Base-by-base conservation (phyloP, 768 basidiomycete genomes). In the Suillus decipiens region DNA sequence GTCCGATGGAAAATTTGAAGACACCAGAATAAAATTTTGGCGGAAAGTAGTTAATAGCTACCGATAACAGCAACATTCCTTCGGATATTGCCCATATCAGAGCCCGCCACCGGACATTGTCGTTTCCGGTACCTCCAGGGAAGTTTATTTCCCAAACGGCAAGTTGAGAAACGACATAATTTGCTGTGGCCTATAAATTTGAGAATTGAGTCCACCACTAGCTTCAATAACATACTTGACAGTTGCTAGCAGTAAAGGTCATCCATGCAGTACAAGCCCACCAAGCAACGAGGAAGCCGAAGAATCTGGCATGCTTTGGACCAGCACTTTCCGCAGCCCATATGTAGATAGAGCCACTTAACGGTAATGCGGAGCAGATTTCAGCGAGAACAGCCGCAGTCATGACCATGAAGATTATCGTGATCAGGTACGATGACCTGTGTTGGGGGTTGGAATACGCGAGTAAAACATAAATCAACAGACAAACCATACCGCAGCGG, bases 181-280 rank as follows among this genome's bases (percentile, higher is more conserved):
- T 95, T 51, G 94, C 92, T 1, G 93, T 89, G 2, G 90, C 89
- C 90, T 95, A 71, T 33, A 47, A 28, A 47, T 59, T 37, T 62
- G 10, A 63, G 22, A 39, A 39, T 28, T 17, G 33, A 12, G 57
- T 62, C n/a, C 31, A 41, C 9, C 17, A 11, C 34, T 7, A 17
- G 28, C 42, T 62, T 34, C 31, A 50, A 55, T 54, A 1, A 64
- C 83, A 41, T 51, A 89, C 94, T 79, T 95, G 93, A 63, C 91
- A 93, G 71, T 93, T 95, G 33, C 90, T 86, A 10, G 95, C 95
- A 45, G 87, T 82, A 68, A 95, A 96, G 0, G 95, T 96, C 85
- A 94, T 94, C 95, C 95, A 96, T n/a, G 94, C 95, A 1, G 93
- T 95, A 63, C 88, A 89, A 15, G 92, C 82, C 94, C 94, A 96